Percentiles rank a stretch among this genome's conserved stretches.
Evolutionary conservation across 2,329 filamentous ascomycete genomes (phyloP).

Genomic region (Rhynchosporium graminicola): DNA sequence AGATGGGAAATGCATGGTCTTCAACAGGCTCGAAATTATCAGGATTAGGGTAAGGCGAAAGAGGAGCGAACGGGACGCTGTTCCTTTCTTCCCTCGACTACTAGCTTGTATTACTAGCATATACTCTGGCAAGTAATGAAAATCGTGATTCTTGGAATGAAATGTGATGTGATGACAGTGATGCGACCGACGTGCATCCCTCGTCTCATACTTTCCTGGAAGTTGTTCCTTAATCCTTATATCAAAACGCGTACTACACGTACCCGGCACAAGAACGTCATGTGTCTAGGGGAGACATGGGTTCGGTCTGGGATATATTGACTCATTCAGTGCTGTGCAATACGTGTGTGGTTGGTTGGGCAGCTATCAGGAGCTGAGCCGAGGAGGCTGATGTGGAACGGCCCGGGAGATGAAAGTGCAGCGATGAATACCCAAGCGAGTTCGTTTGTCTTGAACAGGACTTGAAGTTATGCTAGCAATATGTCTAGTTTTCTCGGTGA

Average conservation of each 20-base stretch:
- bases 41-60: too few relatives aligned
- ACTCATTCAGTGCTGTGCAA: neutral
- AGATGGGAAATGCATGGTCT: too few relatives aligned
- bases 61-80: neutral
- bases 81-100: neutral
- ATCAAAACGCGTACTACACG: neutral
- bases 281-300: neutral
- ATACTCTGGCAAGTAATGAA: too few relatives aligned
- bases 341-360: neutral
- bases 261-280: neutral
- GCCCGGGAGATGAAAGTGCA: conserved; percentile 5
- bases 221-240: neutral
- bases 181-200: neutral
- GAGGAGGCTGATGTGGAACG: conserved; percentile 12
- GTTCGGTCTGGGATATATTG: conserved; percentile 4
- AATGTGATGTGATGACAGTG: too few relatives aligned
- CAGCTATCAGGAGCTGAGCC: conserved; percentile 7
- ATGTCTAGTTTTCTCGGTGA: neutral
- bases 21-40: too few relatives aligned
- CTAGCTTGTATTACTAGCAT: neutral
- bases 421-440: neutral
- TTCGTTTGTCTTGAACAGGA: neutral
- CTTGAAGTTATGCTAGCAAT: neutral
- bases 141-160: too few relatives aligned
- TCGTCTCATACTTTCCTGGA: neutral